Base-by-base conservation (phyloP, 164 flowering plant species). In the Piper betle region DNA sequence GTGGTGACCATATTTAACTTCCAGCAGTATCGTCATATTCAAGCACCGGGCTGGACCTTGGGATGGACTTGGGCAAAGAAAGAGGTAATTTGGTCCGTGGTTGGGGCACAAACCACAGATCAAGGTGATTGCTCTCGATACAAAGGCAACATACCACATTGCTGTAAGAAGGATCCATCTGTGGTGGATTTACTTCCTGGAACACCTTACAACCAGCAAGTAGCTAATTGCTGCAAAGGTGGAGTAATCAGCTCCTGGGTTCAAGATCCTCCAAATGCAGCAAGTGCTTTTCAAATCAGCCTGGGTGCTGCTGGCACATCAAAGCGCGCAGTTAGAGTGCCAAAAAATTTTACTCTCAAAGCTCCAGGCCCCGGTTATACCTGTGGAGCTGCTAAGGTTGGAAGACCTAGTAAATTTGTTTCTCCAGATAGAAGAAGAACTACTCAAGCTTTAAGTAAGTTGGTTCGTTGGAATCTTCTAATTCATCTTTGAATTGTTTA, bases 341-440 rank as follows among this genome's bases (percentile, higher is more conserved):
- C 91, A 10, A 78, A 72, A 69, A 85, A 85, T 73, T 82, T 85
- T 75, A 85, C 86, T 3, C 65, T 85, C 43, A 69, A 58, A 60
- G 79, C 86, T 58, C 85, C 91, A 0, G 91, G 88, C 7, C 86
- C 88, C 37, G 91, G 86, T 15, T 85, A 85, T 58, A 80, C 86
- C 9, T 85, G 91, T 69, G 80, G 82, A 15, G 71, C 72, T 19
- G 91, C 81, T 10, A 80, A 71, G 62, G 48, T 78, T 68, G 87
- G 73, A 4, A 72, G 48, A 54, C 72, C 85, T 6, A 84, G 63
- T 68, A 75, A 39, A 67, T 84, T 77, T 57, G 20, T 73, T 2
- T 55, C 80, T 2, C 50, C 68, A 11, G 91, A 82, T 64, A 69
- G 68, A 55, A 74, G 91, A 65, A 75, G 91, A 69, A 71, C 59